Conservation (phyloP, 345 rosid species). For the Melaleuca quinquenervia region DNA sequence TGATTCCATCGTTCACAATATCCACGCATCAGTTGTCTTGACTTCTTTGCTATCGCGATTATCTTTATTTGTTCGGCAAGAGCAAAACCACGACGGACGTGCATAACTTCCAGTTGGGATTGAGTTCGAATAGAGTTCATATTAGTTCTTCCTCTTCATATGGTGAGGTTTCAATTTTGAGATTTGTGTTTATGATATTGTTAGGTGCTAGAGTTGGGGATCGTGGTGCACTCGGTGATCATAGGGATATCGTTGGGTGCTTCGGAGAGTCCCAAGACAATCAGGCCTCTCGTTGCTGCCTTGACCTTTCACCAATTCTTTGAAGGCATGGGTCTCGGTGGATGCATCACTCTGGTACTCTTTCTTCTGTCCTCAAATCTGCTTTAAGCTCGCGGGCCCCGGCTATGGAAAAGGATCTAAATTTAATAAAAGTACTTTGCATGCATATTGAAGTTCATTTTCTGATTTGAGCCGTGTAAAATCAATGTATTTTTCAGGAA, state of each 20-base stretch:
- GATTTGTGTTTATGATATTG: neutral
- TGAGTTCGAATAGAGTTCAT: too few relatives aligned
- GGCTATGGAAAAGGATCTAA: too few relatives aligned
- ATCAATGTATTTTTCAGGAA: neutral
- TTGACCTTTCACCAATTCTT: constrained; percentile 70
- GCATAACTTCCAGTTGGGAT: too few relatives aligned
- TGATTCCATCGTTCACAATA: constrained; percentile 1
- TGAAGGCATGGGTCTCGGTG: constrained; percentile 75
- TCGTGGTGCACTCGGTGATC: constrained; percentile 54
- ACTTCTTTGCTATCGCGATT: constrained; percentile 1
- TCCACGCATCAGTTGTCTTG: constrained; percentile 1
- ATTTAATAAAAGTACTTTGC: neutral
- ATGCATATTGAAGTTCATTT: neutral
- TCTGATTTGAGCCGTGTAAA: neutral
- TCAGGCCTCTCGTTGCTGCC: constrained; percentile 44
- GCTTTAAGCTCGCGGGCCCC: too few relatives aligned
- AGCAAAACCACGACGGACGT: neutral
- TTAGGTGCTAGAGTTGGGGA: constrained; percentile 63
- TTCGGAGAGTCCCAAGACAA: constrained; percentile 33
- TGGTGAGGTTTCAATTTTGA: neutral
- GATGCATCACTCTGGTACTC: constrained; percentile 41
- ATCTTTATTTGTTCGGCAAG: rapidly evolving
- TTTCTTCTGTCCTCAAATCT: neutral
- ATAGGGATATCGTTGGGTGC: constrained; percentile 61
- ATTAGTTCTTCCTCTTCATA: neutral